These are phyloP conservation scores for Oryza glaberrima DNA, from an alignment of 176 grass and related monocot genomes.

Conservation along the genomic window DNA sequence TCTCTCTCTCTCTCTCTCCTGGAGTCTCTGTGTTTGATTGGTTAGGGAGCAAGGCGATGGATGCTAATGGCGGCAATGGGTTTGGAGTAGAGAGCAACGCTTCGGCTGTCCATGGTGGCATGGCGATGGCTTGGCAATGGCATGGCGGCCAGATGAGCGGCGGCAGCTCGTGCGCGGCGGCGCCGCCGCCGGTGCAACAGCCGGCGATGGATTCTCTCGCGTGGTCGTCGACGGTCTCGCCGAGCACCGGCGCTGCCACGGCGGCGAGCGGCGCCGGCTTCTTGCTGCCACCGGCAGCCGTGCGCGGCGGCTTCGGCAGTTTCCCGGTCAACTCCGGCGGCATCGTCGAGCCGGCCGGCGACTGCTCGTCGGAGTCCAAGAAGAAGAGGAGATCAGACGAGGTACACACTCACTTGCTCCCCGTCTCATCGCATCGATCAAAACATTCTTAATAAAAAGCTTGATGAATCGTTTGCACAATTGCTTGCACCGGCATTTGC, in stretches of 20 bases:
- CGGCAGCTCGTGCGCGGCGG: neutral
- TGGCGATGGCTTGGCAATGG: slow-evolving; percentile 11
- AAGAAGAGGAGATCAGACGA: slow-evolving; percentile 45
- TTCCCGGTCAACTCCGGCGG: slow-evolving; percentile 51
- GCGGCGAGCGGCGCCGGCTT: slow-evolving; percentile 12
- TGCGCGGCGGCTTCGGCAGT: slow-evolving; percentile 17
- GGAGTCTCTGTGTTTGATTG: neutral
- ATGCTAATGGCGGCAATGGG: slow-evolving; percentile 5
- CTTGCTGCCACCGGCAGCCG: slow-evolving; percentile 10
- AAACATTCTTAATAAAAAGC: neutral
- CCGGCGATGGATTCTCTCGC: slow-evolving; percentile 45
- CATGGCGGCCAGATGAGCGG: slow-evolving; percentile 20
- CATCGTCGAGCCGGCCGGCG: slow-evolving; percentile 49
- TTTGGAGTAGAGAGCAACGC: slow-evolving; percentile 31
- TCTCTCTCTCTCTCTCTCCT: no score
- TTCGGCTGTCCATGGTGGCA: slow-evolving; percentile 21
- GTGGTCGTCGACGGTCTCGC: slow-evolving; percentile 23
- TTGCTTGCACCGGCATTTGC: neutral
- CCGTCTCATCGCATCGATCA: neutral
- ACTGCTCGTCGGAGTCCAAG: slow-evolving; percentile 44
- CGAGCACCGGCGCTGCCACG: slow-evolving; percentile 4
- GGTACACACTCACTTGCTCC: neutral
- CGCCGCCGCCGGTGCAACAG: neutral
- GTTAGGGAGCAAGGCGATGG: slow-evolving; percentile 29
- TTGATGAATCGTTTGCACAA: neutral